Conservation (phyloP, 1,284 basidiomycete species). For the Cronartium quercuum region DNA sequence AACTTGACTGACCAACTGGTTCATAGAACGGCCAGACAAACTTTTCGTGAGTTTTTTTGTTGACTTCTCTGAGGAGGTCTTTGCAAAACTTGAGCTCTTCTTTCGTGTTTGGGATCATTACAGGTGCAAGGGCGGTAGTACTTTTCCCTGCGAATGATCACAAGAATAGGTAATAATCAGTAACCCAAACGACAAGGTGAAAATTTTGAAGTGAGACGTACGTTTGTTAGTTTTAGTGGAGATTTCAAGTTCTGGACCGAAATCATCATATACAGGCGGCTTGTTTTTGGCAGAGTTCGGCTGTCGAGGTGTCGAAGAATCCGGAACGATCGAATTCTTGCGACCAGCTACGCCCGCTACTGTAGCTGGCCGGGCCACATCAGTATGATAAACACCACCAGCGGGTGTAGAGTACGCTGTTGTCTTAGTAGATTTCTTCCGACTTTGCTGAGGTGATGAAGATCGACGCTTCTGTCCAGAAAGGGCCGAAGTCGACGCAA, state of each 20-base stretch:
- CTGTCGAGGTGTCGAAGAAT: constrained; percentile 4
- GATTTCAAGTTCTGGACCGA: too few relatives aligned
- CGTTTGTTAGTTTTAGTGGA: too few relatives aligned
- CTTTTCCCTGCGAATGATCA: too few relatives aligned
- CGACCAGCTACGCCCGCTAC: constrained; percentile 55
- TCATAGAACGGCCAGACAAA: constrained; percentile 83
- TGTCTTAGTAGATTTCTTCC: constrained; percentile 49
- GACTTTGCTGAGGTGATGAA: constrained; percentile 59
- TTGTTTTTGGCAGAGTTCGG: background rate
- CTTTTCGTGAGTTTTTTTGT: constrained; percentile 69
- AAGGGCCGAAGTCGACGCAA: constrained; percentile 47
- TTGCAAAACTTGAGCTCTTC: constrained; percentile 80
- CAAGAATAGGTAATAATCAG: too few relatives aligned
- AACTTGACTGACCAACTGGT: constrained; percentile 67
- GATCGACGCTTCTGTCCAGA: constrained; percentile 63
- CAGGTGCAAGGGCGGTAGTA: background rate
- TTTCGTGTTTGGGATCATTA: constrained; percentile 56
- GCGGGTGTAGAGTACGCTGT: constrained; percentile 53
- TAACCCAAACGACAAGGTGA: too few relatives aligned
- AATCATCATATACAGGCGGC: too few relatives aligned
- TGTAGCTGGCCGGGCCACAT: constrained; percentile 92
- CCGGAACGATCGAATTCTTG: background rate
- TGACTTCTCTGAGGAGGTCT: constrained; percentile 69
- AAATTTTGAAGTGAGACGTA: too few relatives aligned
- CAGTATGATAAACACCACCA: constrained; percentile 72